phyloP scores from a whole-genome alignment of 495 filamentous ascomycete species.

The Neurospora cerealis region DNA sequence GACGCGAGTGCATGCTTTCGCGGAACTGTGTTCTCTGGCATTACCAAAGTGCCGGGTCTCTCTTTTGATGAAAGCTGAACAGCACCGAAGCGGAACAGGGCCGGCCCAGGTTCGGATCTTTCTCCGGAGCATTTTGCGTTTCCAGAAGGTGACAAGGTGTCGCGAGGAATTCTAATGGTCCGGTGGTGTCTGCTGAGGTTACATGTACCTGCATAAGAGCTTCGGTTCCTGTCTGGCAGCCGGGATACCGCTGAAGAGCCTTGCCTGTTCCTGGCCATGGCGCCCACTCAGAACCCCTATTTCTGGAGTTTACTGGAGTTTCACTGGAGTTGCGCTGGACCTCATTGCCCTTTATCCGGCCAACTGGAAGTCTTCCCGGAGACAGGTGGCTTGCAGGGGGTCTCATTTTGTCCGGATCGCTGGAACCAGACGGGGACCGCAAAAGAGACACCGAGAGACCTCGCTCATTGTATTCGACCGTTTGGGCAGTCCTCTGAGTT shows the following conservation, averaged over 20 bases:
- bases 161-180: background rate
- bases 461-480: constrained; percentile 3
- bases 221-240: background rate
- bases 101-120: background rate
- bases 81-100: background rate
- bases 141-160: background rate
- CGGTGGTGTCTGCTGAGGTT: background rate
- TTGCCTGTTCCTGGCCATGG: background rate
- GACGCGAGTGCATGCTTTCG: background rate
- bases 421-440: constrained; percentile 3
- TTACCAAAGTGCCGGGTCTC: background rate
- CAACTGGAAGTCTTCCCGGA: constrained; percentile 25
- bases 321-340: background rate
- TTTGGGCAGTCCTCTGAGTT: background rate
- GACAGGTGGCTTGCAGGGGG: constrained; percentile 13
- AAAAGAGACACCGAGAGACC: background rate
- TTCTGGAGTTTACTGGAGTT: background rate
- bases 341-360: background rate
- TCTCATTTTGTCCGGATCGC: constrained; percentile 12
- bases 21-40: background rate
- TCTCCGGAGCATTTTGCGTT: background rate
- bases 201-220: background rate
- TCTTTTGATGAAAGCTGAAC: background rate
- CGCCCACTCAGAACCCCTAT: background rate
- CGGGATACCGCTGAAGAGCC: background rate